phyloP scores from a whole-genome alignment of 257 asterid genomes.

The Ophiorrhiza pumila region DNA sequence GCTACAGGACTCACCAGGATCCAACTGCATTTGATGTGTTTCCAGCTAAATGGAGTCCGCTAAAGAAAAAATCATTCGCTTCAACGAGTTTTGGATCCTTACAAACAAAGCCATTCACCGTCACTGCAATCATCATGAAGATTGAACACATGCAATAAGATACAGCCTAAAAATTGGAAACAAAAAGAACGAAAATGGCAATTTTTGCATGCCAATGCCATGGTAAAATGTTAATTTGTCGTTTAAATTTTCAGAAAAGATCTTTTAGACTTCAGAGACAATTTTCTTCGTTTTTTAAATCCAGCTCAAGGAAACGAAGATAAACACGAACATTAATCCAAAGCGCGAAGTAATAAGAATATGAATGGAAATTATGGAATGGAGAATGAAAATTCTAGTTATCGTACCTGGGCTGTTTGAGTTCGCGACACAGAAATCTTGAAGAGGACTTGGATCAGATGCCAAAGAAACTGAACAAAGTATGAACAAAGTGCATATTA shows the following conservation, averaged over 20 bases:
- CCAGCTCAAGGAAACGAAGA: too few relatives aligned
- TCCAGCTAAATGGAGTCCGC: slow-evolving; percentile 6
- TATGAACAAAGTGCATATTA: neutral
- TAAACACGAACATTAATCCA: too few relatives aligned
- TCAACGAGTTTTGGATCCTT: slow-evolving; percentile 1
- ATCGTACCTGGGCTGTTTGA: neutral
- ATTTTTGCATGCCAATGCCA: neutral
- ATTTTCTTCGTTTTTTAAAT: too few relatives aligned
- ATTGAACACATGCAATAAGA: neutral
- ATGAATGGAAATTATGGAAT: too few relatives aligned
- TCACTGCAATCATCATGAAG: neutral
- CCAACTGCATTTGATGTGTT: slow-evolving; percentile 4
- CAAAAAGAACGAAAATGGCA: neutral
- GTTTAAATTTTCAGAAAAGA: neutral
- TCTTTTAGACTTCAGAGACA: too few relatives aligned
- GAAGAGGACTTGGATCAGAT: slow-evolving; percentile 8
- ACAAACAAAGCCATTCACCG: slow-evolving; percentile 10
- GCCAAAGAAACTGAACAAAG: neutral
- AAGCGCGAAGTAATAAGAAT: too few relatives aligned
- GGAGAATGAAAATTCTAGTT: too few relatives aligned
- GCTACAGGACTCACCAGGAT: neutral
- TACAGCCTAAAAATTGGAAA: neutral
- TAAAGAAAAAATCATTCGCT: slow-evolving; percentile 4
- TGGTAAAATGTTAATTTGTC: neutral
- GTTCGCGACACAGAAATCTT: slow-evolving; percentile 11